phyloP scores from a whole-genome alignment of 805 yeast genomes.

The Kluyveromyces wickerhamii region DNA sequence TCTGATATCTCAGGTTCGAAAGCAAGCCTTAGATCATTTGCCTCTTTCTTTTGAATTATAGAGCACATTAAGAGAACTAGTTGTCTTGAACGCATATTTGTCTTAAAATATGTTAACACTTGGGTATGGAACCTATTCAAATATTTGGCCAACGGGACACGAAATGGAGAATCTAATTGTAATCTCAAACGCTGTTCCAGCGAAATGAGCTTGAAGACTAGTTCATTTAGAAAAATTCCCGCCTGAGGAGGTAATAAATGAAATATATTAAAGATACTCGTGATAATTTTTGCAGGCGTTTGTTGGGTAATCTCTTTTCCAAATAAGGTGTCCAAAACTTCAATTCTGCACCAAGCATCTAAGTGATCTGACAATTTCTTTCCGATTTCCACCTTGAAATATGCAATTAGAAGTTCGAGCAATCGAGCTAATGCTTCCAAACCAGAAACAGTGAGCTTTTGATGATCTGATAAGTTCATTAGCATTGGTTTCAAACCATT shows the following conservation, averaged over 20 bases:
- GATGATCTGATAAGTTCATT: conserved; percentile 90
- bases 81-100: conserved; percentile 55
- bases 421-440: conserved; percentile 84
- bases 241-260: conserved; percentile 91
- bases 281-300: conserved; percentile 76
- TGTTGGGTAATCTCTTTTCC: conserved; percentile 75
- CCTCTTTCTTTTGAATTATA: conserved; percentile 25
- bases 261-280: conserved; percentile 84
- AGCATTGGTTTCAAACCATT: conserved; percentile 92
- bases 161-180: conserved; percentile 79
- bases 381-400: conserved; percentile 96
- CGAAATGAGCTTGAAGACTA: conserved; percentile 64
- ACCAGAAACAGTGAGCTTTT: conserved; percentile 80
- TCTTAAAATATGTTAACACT: conserved; percentile 59
- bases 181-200: conserved; percentile 80
- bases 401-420: conserved; percentile 78
- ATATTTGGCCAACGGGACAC: conserved; percentile 83
- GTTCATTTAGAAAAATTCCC: conserved; percentile 80
- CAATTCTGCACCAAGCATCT: conserved; percentile 92
- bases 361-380: conserved; percentile 85
- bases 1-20: conserved; percentile 45
- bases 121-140: conserved; percentile 75
- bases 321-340: conserved; percentile 64
- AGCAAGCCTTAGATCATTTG: conserved; percentile 43
- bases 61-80: conserved; percentile 37